A percentile compares a stretch with the other conserved stretches of the same genome.
These are phyloP conservation scores for Cordyceps pruinosa DNA, from an alignment of 2,329 filamentous ascomycete genomes.

Conservation along the genomic window DNA sequence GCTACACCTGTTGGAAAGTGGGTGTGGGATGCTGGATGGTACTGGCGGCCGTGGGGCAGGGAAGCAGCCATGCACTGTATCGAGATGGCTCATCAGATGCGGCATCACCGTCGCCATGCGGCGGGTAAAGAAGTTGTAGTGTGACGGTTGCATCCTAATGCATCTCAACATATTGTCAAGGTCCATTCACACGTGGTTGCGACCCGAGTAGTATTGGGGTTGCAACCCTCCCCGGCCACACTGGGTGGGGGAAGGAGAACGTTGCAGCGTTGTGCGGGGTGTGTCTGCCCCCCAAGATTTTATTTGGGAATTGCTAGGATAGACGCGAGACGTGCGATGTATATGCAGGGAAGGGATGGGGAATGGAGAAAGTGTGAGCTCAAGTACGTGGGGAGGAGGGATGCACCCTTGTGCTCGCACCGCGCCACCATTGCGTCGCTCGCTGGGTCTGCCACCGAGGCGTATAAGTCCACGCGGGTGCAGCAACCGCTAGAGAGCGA, in stretches of 20 bases:
- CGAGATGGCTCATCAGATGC: background rate
- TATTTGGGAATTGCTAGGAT: background rate
- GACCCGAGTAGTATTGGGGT: background rate
- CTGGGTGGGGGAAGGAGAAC: conserved; percentile 6
- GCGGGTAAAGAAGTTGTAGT: no score
- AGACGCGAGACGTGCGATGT: background rate
- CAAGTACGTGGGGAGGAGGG: no score
- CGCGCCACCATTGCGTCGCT: no score
- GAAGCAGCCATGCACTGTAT: background rate
- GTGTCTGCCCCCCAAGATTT: background rate
- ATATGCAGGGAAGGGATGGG: background rate
- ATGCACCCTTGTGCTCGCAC: no score
- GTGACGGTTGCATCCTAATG: background rate
- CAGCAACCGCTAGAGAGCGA: background rate
- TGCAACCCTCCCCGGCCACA: background rate
- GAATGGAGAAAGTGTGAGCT: background rate
- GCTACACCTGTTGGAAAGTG: no score
- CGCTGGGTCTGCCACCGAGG: no score
- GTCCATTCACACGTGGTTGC: background rate
- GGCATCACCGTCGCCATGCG: background rate
- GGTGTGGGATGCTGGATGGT: background rate
- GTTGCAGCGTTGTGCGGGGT: conserved; percentile 5
- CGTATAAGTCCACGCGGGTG: no score
- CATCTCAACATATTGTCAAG: background rate
- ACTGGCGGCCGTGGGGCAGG: no score